phyloP scores from a whole-genome alignment of 805 yeast genomes.

The Vanderwaltozyma tropicalis region DNA sequence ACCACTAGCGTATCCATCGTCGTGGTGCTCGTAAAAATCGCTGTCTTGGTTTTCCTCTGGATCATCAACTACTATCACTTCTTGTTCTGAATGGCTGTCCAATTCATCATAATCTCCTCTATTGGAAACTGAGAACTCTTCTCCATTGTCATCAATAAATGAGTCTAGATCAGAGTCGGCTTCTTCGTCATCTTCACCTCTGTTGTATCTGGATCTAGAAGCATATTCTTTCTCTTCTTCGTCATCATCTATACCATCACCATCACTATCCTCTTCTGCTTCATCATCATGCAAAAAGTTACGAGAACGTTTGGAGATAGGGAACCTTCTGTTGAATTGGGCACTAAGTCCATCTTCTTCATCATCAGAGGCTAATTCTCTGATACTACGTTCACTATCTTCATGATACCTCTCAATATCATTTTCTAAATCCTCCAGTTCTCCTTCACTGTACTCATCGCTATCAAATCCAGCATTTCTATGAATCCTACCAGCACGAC shows the following conservation, averaged over 20 bases:
- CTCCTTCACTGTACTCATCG: conserved; percentile 23
- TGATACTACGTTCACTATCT: conserved; percentile 3
- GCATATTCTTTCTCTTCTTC: conserved; percentile 4
- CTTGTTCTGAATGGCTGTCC: conserved; percentile 4
- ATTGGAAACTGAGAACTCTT: neutral
- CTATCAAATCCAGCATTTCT: conserved; percentile 6
- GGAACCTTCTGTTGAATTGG: conserved; percentile 2
- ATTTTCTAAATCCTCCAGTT: conserved; percentile 8
- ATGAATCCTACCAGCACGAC: neutral
- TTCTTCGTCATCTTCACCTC: neutral
- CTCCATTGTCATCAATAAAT: conserved; percentile 13
- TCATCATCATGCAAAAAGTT: conserved; percentile 3
- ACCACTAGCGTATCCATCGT: conserved; percentile 26
- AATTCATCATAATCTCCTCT: conserved; percentile 1
- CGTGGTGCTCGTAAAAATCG: conserved; percentile 24
- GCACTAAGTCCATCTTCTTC: conserved; percentile 1
- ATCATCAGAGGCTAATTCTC: conserved; percentile 2
- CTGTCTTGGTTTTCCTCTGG: conserved; percentile 11
- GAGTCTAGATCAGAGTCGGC: conserved; percentile 12
- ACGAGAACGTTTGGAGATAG: neutral
- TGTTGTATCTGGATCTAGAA: too few relatives aligned
- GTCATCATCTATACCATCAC: conserved; percentile 7
- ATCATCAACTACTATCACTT: neutral
- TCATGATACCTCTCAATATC: conserved; percentile 4
- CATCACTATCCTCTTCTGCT: conserved; percentile 6